Evolutionary conservation across 2,329 filamentous ascomycete species (phyloP).

Genomic region (Beauveria brongniartii): DNA sequence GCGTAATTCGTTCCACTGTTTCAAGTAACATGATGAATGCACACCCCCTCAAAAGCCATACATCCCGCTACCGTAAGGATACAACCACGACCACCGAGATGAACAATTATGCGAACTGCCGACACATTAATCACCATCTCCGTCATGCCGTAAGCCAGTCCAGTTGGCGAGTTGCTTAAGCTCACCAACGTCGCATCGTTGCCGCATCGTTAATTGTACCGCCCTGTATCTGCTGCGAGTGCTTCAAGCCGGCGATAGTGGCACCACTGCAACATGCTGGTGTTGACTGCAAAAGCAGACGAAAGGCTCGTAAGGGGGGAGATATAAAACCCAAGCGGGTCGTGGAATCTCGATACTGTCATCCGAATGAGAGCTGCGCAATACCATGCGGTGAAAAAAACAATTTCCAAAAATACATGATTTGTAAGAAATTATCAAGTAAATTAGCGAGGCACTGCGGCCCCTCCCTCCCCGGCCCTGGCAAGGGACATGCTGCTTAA

Average conservation of each 20-base stretch:
- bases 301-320: no score
- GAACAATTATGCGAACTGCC: neutral
- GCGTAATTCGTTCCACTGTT: neutral
- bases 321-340: no score
- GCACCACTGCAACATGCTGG: neutral
- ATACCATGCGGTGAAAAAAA: no score
- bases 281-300: no score
- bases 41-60: neutral
- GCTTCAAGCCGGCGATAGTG: slow-evolving; percentile 1
- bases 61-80: neutral
- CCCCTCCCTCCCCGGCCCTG: no score
- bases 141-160: slow-evolving; percentile 6
- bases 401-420: no score
- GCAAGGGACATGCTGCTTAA: no score
- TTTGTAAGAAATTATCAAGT: no score
- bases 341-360: no score
- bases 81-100: slow-evolving; percentile 4
- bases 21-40: neutral
- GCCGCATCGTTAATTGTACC: neutral
- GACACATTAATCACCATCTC: slow-evolving; percentile 3
- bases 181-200: neutral
- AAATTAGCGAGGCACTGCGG: no score
- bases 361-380: no score
- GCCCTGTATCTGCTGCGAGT: neutral
- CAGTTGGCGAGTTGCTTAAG: neutral